Evolutionary conservation across 805 yeast genomes (phyloP).

Genomic region (Debaryomyces castellii): DNA sequence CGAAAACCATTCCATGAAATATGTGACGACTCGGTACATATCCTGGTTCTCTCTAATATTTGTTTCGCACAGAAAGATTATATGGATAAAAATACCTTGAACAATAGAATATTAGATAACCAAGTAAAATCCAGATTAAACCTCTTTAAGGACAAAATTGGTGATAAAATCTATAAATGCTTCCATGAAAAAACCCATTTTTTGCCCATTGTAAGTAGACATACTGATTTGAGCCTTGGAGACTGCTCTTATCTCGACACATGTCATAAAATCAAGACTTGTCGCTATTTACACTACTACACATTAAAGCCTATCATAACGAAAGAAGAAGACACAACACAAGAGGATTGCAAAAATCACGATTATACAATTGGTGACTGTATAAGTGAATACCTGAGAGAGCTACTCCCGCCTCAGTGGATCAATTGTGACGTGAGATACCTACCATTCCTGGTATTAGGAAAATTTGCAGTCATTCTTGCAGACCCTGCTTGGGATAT

Average conservation of each 20-base stretch:
- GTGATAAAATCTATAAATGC: slow-evolving; percentile 20
- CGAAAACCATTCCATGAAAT: slow-evolving; percentile 48
- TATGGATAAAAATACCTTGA: slow-evolving; percentile 1
- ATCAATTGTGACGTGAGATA: slow-evolving; percentile 79
- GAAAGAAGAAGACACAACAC: slow-evolving; percentile 6
- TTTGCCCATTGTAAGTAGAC: slow-evolving; percentile 32
- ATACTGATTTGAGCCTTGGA: slow-evolving; percentile 72
- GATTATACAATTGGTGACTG: slow-evolving; percentile 54
- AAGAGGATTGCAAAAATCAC: slow-evolving; percentile 15
- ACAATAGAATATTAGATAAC: neutral
- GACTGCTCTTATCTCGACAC: slow-evolving; percentile 95
- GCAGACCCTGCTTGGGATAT: slow-evolving; percentile 98
- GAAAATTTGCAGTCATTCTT: slow-evolving; percentile 77
- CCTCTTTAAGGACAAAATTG: neutral
- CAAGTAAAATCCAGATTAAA: slow-evolving; percentile 10
- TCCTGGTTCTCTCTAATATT: slow-evolving; percentile 21
- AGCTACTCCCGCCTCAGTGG: slow-evolving; percentile 69
- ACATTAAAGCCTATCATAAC: slow-evolving; percentile 41
- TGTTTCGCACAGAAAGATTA: slow-evolving; percentile 20
- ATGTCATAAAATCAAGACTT: slow-evolving; percentile 79
- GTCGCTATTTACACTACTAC: slow-evolving; percentile 80
- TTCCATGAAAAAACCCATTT: slow-evolving; percentile 24
- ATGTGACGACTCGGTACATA: slow-evolving; percentile 45
- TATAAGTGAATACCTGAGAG: slow-evolving; percentile 33
- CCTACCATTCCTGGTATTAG: slow-evolving; percentile 68